phyloP scores from a whole-genome alignment of 2,329 filamentous ascomycete species.

The Penicillium sp. region DNA sequence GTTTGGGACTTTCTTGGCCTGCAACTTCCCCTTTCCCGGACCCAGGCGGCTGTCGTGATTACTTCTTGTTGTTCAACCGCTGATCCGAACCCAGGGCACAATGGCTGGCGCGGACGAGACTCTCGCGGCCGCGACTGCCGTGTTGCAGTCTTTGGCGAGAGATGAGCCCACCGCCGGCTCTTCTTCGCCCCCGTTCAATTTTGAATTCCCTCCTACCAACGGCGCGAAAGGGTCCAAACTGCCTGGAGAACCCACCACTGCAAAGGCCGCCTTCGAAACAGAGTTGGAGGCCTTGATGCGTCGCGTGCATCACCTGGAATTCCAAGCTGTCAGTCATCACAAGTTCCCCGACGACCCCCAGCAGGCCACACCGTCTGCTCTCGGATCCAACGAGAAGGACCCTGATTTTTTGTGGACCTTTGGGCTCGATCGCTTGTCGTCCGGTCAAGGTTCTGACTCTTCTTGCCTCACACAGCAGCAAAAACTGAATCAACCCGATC shows the following conservation, averaged over 20 bases:
- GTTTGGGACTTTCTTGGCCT: not conserved
- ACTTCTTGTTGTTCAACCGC: conserved; percentile 13
- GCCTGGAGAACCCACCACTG: conserved; percentile 71
- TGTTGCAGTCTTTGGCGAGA: conserved; percentile 48
- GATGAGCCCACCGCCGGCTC: conserved; percentile 36
- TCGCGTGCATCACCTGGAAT: conserved; percentile 80
- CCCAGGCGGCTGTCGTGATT: not conserved
- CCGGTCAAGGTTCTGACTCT: conserved; percentile 36
- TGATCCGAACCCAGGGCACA: conserved; percentile 33
- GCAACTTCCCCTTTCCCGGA: not conserved
- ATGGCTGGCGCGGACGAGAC: conserved; percentile 51
- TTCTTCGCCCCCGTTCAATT: conserved; percentile 37
- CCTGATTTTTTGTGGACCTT: conserved; percentile 34
- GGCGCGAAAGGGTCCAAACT: conserved; percentile 62
- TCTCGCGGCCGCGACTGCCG: conserved; percentile 46
- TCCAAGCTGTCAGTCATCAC: conserved; percentile 60
- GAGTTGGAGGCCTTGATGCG: conserved; percentile 77
- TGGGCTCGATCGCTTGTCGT: conserved; percentile 35
- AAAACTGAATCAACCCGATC: conserved; percentile 38
- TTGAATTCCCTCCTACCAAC: conserved; percentile 45
- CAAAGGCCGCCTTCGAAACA: conserved; percentile 76
- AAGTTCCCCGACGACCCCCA: conserved; percentile 76
- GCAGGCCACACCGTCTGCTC: conserved; percentile 61
- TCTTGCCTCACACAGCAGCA: conserved; percentile 38
- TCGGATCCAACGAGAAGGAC: conserved; percentile 55